Evolutionary conservation across 345 rosid genomes (phyloP).

Genomic region (Populus deltoides): DNA sequence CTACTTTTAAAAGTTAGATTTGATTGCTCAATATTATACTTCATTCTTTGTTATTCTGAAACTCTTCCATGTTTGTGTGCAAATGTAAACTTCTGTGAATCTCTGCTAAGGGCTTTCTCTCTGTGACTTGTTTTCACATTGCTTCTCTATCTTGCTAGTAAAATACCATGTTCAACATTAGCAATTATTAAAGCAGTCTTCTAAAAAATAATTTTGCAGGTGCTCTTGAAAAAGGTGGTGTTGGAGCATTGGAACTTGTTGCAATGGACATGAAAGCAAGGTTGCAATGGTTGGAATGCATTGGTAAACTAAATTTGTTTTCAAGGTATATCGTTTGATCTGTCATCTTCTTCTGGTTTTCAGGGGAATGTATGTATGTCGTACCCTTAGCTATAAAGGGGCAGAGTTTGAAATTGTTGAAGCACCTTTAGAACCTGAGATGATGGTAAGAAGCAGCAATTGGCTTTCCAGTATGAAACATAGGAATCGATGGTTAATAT

Average conservation of each 20-base stretch:
- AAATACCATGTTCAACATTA: not conserved
- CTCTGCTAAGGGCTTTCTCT: conserved; percentile 1
- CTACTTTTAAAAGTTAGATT: no score
- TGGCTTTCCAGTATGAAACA: not conserved
- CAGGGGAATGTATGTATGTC: conserved; percentile 99
- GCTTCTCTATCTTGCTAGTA: not conserved
- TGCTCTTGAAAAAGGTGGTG: conserved; percentile 97
- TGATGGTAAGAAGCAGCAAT: conserved; percentile 58
- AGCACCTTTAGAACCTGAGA: conserved; percentile 81
- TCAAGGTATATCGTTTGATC: conserved; percentile 10
- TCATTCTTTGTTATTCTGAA: not conserved
- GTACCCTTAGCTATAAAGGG: conserved; percentile 96
- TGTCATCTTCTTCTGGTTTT: conserved; percentile 21
- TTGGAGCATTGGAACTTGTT: conserved; percentile 96
- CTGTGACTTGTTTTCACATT: not conserved
- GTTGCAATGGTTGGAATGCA: conserved; percentile 37
- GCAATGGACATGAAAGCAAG: conserved; percentile 99
- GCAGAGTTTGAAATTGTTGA: conserved; percentile 90
- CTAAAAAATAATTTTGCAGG: conserved; percentile 39
- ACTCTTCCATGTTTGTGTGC: not conserved
- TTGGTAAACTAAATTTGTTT: conserved; percentile 2
- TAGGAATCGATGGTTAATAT: not conserved
- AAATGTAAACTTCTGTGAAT: not conserved
- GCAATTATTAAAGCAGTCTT: conserved; percentile 3
- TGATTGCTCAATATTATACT: not conserved